These are phyloP conservation scores for Chaetomiaceae sp. DNA, from an alignment of 2,329 filamentous ascomycete species.

Conservation along the genomic window DNA sequence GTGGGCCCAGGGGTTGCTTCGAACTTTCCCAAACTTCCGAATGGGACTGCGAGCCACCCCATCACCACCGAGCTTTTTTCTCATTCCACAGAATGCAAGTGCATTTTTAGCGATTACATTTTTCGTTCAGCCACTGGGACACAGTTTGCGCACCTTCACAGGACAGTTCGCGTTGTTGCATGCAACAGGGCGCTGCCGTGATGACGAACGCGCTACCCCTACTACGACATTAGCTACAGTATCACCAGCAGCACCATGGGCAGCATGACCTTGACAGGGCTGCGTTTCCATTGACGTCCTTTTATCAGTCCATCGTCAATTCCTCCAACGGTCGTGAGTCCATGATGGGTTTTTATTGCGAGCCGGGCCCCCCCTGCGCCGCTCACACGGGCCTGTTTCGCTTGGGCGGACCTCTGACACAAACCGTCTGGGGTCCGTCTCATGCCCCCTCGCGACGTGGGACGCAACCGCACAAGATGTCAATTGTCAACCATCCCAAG, in stretches of 20 bases:
- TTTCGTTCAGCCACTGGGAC: background rate
- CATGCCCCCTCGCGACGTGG: slow-evolving; percentile 24
- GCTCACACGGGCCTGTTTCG: slow-evolving; percentile 25
- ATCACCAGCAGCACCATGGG: background rate
- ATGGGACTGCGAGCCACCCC: background rate
- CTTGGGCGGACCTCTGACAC: slow-evolving; percentile 29
- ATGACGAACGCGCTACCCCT: background rate
- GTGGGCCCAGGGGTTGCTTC: background rate
- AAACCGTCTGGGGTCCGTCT: slow-evolving; percentile 32
- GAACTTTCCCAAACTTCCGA: background rate
- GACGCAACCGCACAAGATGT: slow-evolving; percentile 10
- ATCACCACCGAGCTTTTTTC: background rate
- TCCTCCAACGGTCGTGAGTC: background rate
- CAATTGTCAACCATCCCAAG: slow-evolving; percentile 12
- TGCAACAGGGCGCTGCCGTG: background rate
- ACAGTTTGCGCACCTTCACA: background rate
- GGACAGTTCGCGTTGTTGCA: too few relatives aligned
- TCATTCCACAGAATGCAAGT: background rate
- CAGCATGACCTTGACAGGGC: background rate
- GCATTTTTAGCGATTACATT: background rate
- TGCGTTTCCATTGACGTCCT: background rate
- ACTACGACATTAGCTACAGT: background rate
- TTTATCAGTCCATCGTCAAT: background rate
- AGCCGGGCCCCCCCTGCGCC: slow-evolving; percentile 7
- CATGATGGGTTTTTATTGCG: slow-evolving; percentile 3